Percentiles rank a stretch among this genome's conserved stretches.
phyloP scores from a whole-genome alignment of 1,284 basidiomycete genomes.

The Rhodotorula sp. region DNA sequence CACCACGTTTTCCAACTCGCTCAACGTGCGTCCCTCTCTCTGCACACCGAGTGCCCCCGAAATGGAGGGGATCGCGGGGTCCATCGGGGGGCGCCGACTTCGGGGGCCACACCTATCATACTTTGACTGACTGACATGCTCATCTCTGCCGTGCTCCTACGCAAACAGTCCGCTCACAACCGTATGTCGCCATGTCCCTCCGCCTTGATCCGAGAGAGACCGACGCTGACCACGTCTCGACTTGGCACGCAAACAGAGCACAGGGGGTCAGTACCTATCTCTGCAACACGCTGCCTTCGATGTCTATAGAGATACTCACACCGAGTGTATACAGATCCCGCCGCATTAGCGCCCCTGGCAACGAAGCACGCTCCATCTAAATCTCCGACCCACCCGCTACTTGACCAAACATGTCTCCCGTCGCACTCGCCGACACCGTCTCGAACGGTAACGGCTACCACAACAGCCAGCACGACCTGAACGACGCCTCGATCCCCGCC shows the following conservation, averaged over 20 bases:
- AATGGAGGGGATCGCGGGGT: not conserved
- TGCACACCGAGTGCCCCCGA: no score
- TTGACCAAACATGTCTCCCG: constrained; percentile 48
- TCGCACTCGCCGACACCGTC: constrained; percentile 25
- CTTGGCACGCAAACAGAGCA: not conserved
- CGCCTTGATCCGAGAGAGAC: not conserved
- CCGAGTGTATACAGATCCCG: not conserved
- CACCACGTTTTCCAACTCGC: constrained; percentile 33
- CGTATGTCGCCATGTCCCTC: constrained; percentile 3
- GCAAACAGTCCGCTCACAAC: constrained; percentile 20
- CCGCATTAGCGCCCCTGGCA: constrained; percentile 18
- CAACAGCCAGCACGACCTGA: constrained; percentile 54
- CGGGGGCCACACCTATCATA: not conserved
- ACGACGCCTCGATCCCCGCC: constrained; percentile 25
- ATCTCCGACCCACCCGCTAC: constrained; percentile 8
- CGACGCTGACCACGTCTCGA: not conserved
- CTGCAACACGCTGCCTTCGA: not conserved
- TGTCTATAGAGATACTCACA: not conserved
- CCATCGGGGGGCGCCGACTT: not conserved
- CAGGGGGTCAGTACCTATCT: not conserved
- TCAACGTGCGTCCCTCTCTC: constrained; percentile 17
- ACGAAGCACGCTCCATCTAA: constrained; percentile 38
- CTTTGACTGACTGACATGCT: not conserved
- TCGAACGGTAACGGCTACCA: constrained; percentile 75
- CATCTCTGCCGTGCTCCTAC: not conserved